Evolutionary conservation across 2,329 filamentous ascomycete species (phyloP).

Genomic region (Penicillium sp.): DNA sequence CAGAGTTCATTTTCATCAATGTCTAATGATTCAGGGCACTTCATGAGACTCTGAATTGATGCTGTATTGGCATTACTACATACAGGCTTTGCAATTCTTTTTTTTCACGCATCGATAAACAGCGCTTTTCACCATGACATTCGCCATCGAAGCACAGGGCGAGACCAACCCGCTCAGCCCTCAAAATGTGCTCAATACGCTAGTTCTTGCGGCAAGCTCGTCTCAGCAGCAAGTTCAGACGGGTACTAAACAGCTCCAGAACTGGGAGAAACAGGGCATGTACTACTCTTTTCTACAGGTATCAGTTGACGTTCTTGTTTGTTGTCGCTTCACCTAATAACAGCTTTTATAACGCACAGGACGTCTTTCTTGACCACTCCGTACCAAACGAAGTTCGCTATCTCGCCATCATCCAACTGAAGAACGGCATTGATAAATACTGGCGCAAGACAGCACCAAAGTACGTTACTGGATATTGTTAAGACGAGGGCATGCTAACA

Average conservation of each 20-base stretch:
- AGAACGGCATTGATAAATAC: constrained; percentile 93
- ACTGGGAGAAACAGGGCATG: constrained; percentile 65
- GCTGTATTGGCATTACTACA: neutral
- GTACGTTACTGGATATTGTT: constrained; percentile 35
- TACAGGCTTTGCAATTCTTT: neutral
- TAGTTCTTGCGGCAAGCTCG: constrained; percentile 62
- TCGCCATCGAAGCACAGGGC: constrained; percentile 73
- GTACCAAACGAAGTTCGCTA: constrained; percentile 77
- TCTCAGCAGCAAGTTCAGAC: constrained; percentile 65
- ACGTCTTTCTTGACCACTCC: constrained; percentile 75
- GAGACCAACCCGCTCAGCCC: constrained; percentile 71
- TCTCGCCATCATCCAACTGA: constrained; percentile 87
- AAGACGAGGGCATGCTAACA: constrained; percentile 15
- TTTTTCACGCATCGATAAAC: neutral
- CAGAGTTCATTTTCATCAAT: neutral
- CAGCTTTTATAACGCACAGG: constrained; percentile 46
- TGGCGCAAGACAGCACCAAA: constrained; percentile 80
- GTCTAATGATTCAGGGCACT: neutral
- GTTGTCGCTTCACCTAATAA: neutral
- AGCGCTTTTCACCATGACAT: constrained; percentile 56
- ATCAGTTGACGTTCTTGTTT: constrained; percentile 16
- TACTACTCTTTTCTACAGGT: constrained; percentile 71
- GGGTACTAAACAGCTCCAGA: constrained; percentile 64
- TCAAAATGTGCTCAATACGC: constrained; percentile 61
- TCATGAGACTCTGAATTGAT: neutral